Evolutionary conservation across 1,284 basidiomycete species (phyloP).

Genomic region (Apiotrichum laibachii): DNA sequence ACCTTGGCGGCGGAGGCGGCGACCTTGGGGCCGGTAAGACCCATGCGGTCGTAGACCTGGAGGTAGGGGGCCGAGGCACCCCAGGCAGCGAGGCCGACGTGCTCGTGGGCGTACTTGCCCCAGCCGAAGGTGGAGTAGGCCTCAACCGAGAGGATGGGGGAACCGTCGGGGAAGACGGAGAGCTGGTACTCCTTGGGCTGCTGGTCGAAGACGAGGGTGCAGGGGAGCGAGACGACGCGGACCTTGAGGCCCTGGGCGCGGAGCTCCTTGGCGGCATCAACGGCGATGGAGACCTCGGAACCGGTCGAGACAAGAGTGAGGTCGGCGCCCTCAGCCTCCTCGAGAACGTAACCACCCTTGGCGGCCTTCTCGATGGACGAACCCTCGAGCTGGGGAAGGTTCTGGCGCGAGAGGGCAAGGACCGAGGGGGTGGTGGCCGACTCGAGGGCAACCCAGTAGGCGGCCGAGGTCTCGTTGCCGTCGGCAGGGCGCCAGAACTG

Average conservation of each 20-base stretch:
- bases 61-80: slow-evolving; percentile 87
- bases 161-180: slow-evolving; percentile 80
- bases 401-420: slow-evolving; percentile 48
- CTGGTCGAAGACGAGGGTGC: slow-evolving; percentile 80
- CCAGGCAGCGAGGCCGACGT: slow-evolving; percentile 75
- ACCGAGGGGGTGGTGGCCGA: slow-evolving; percentile 72
- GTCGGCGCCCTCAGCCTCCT: slow-evolving; percentile 68
- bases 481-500: slow-evolving; percentile 90
- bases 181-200: slow-evolving; percentile 77
- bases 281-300: slow-evolving; percentile 71
- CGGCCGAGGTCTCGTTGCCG: slow-evolving; percentile 88
- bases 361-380: slow-evolving; percentile 79
- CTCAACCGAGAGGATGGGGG: slow-evolving; percentile 86
- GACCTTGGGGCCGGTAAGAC: slow-evolving; percentile 71
- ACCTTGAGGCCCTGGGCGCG: slow-evolving; percentile 73
- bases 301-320: slow-evolving; percentile 85
- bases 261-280: slow-evolving; percentile 78
- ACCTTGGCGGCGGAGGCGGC: slow-evolving; percentile 79
- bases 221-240: slow-evolving; percentile 82
- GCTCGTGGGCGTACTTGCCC: slow-evolving; percentile 84
- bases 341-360: slow-evolving; percentile 85
- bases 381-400: slow-evolving; percentile 81
- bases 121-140: slow-evolving; percentile 74
- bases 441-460: slow-evolving; percentile 76
- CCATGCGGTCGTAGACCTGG: slow-evolving; percentile 69